A percentile compares a stretch with the other conserved stretches of the same genome.
phyloP scores from a whole-genome alignment of 176 grass and related monocot genomes.

The Tuctoria greenei region DNA sequence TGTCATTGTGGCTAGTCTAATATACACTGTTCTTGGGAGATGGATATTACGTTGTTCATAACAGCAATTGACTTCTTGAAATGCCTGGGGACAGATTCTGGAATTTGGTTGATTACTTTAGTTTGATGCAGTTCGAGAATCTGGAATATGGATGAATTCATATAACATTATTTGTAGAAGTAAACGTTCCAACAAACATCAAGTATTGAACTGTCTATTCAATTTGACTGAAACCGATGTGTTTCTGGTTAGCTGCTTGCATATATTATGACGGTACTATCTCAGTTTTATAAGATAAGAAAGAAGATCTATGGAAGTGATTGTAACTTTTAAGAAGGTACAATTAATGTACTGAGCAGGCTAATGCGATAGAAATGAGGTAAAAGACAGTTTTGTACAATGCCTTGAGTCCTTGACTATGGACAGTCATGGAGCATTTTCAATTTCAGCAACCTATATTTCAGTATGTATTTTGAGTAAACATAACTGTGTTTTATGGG shows the following conservation, averaged over 20 bases:
- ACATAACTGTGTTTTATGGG: background rate
- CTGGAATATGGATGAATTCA: background rate
- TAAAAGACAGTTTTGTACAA: background rate
- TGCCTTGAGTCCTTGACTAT: background rate
- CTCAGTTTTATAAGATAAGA: background rate
- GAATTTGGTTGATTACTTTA: background rate
- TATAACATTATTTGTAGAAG: background rate
- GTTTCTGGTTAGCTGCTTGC: background rate
- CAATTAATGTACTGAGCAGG: background rate
- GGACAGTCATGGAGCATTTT: background rate
- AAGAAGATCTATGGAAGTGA: background rate
- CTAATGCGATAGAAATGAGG: background rate
- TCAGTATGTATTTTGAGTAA: background rate
- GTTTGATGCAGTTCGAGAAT: conserved; percentile 7
- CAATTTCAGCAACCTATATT: background rate
- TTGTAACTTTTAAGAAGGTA: background rate
- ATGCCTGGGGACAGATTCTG: background rate
- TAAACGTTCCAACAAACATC: background rate
- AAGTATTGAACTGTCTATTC: background rate
- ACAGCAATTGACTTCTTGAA: background rate
- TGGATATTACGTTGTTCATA: background rate
- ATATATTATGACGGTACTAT: background rate
- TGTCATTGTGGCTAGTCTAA: background rate
- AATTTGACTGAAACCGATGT: background rate
- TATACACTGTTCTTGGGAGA: background rate